Evolutionary conservation across 345 rosid genomes (phyloP).

Genomic region (Alliaria petiolata): DNA sequence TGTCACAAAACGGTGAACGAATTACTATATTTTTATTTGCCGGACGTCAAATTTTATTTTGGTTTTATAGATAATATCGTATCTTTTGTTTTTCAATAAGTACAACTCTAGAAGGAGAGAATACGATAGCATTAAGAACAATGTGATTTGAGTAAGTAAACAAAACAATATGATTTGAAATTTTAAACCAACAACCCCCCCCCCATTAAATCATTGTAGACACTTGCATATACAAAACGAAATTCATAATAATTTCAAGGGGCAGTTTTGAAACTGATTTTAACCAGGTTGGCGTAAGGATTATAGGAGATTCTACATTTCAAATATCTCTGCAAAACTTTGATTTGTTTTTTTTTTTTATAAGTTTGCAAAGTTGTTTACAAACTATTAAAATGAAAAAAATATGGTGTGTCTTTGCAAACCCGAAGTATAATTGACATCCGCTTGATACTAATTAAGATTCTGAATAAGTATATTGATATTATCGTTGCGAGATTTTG

Average conservation of each 20-base stretch:
- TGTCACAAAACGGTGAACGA: slow-evolving; percentile 23
- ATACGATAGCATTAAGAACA: background rate
- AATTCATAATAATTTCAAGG: slow-evolving; percentile 8
- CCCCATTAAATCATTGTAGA: background rate
- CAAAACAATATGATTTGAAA: background rate
- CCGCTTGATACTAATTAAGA: background rate
- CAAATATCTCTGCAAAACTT: background rate
- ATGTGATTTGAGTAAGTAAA: background rate
- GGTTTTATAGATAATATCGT: background rate
- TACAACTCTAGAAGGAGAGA: background rate
- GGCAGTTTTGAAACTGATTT: slow-evolving; percentile 21
- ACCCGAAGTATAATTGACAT: background rate
- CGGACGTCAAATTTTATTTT: background rate
- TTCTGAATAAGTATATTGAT: background rate
- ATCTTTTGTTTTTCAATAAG: background rate
- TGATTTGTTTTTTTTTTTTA: background rate
- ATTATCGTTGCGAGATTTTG: background rate
- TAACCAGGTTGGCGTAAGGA: background rate
- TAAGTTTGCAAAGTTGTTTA: background rate
- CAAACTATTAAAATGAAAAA: background rate
- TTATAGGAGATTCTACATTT: background rate
- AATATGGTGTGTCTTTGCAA: background rate
- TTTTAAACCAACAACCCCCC: slow-evolving; percentile 2
- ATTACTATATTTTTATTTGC: background rate
- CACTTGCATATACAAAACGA: slow-evolving; percentile 23